Evolutionary conservation across 352 stramenopile genomes (phyloP), one percentile per base, ranked within the genome.

Genomic region (Plasmopara viticola): DNA sequence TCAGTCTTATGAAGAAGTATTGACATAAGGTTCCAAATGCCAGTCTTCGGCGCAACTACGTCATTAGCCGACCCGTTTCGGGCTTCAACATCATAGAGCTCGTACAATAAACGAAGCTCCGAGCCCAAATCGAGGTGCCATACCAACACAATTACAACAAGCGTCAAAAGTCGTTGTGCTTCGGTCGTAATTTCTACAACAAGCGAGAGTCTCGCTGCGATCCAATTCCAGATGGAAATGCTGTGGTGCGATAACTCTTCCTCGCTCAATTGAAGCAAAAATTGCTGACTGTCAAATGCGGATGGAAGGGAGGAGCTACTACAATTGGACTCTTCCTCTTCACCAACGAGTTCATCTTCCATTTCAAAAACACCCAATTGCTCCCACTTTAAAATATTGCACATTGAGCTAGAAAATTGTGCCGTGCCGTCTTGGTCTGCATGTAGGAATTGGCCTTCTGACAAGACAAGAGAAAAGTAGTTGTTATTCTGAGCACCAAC

Each of bases 281-380:
- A 60, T 5, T n/a, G 29, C 7, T 58, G 57, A 30, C 31, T 38
- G 9, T 63, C 57, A 44, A 8, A 10, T 29, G 29, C 25, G 29
- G 13, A 14, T 28, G 48, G 28, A 8, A 41, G 3, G 29, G 9
- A 6, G 0, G 35, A 46, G 0, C 14, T 25, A 28, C 18, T 47
- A 6, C 15, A 10, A 43, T 4, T 42, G 1, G 10, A 14, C 0
- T 53, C 47, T 15, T 48, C 41, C n/a, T 64, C 41, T 10, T 33
- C 48, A 14, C 39, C 51, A 29, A 56, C 50, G 14, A 79, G 47
- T 42, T 85, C 74, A 14, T 85, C 57, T 51, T 82, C 71, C 5
- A 77, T 57, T 58, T 85, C 74, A 53, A 77, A 85, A 17, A 83
- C 69, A 28, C 72, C 60, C 18, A 57, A 53, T 12, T 25, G 20